These are phyloP conservation scores for Aspergillus intermedius DNA, from an alignment of 2,329 filamentous ascomycete genomes.

Conservation along the genomic window DNA sequence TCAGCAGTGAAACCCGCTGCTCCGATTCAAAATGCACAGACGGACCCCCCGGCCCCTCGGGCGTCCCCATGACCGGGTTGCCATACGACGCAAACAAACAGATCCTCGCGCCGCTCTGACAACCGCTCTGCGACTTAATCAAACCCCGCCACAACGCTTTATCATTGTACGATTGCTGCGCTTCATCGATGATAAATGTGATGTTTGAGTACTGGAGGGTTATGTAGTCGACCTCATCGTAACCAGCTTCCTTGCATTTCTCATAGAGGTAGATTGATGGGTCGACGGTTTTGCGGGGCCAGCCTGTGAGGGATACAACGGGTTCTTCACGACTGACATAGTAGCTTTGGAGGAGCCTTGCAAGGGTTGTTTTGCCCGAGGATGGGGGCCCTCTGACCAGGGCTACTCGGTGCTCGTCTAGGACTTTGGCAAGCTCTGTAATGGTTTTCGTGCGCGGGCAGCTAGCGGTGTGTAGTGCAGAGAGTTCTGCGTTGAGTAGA, in stretches of 20 bases:
- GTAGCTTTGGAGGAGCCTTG: background rate
- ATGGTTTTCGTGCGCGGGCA: constrained; percentile 1
- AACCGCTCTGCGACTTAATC: background rate
- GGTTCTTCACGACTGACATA: background rate
- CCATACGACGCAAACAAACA: constrained; percentile 1
- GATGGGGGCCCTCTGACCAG: background rate
- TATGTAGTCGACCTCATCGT: background rate
- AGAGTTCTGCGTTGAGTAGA: too few relatives aligned
- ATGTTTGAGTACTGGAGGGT: background rate
- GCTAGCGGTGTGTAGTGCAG: too few relatives aligned
- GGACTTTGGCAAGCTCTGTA: background rate
- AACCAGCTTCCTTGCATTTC: background rate
- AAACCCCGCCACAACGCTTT: background rate
- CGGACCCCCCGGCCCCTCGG: background rate
- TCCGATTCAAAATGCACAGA: background rate
- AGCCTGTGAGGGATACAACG: background rate
- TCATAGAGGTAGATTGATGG: background rate
- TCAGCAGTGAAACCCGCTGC: background rate
- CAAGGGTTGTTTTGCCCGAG: constrained; percentile 1
- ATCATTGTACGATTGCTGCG: background rate
- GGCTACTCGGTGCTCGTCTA: background rate
- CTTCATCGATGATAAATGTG: background rate
- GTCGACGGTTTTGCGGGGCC: background rate
- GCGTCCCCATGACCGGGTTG: background rate
- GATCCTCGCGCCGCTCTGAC: background rate